phyloP scores from a whole-genome alignment of 2,329 filamentous ascomycete species.

The Nothophaeocryptopus gaeumannii region DNA sequence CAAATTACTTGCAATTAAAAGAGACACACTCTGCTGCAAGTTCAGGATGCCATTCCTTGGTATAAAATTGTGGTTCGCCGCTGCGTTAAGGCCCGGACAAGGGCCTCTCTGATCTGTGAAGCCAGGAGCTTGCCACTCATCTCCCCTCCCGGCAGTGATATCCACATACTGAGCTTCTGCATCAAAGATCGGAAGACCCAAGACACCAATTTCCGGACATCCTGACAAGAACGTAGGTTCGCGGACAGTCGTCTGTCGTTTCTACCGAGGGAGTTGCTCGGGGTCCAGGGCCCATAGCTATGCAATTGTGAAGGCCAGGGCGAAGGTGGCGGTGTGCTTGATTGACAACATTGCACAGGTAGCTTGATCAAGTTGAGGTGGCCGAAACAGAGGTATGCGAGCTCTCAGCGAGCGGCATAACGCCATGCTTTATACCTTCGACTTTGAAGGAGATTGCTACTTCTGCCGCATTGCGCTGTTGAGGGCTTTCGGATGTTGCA shows the following conservation, averaged over 20 bases:
- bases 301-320: conserved; percentile 12
- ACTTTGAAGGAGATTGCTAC: too few relatives aligned
- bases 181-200: conserved; percentile 19
- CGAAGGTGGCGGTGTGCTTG: not conserved
- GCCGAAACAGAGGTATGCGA: too few relatives aligned
- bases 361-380: too few relatives aligned
- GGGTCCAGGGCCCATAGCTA: conserved; percentile 13
- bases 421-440: too few relatives aligned
- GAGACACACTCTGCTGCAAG: conserved; percentile 24
- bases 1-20: not conserved
- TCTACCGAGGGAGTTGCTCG: not conserved
- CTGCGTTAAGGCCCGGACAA: conserved; percentile 25
- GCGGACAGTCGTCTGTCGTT: conserved; percentile 2
- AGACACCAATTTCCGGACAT: conserved; percentile 5
- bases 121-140: conserved; percentile 25
- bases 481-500: too few relatives aligned
- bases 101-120: conserved; percentile 26
- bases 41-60: conserved; percentile 30
- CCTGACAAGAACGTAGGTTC: conserved; percentile 8
- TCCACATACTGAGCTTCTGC: conserved; percentile 25
- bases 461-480: too few relatives aligned
- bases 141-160: conserved; percentile 18
- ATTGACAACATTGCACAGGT: too few relatives aligned
- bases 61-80: conserved; percentile 6
- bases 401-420: too few relatives aligned